Evolutionary conservation across 768 basidiomycete species (phyloP).

Genomic region (Pholiota microspora): DNA sequence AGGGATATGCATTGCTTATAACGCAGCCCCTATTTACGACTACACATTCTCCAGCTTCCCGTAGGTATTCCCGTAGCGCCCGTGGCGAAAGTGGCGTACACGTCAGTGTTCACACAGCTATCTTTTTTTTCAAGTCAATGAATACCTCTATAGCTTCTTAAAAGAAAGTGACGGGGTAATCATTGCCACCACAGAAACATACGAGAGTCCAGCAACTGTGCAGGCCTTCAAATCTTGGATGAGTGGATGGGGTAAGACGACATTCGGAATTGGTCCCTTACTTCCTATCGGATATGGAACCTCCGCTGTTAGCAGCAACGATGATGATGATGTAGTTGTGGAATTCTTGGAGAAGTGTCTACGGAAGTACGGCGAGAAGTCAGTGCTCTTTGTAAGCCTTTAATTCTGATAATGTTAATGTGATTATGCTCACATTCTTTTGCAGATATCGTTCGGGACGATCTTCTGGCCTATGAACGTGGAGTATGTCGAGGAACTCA

Average conservation of each 20-base stretch:
- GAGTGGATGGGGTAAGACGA: neutral
- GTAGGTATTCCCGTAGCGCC: neutral
- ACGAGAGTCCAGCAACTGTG: slow-evolving; percentile 5
- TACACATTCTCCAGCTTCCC: neutral
- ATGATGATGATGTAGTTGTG: slow-evolving; percentile 3
- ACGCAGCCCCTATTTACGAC: too few relatives aligned
- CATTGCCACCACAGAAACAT: slow-evolving; percentile 4
- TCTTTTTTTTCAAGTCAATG: neutral
- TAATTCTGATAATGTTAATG: too few relatives aligned
- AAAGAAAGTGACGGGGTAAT: slow-evolving; percentile 8
- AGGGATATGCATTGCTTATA: too few relatives aligned
- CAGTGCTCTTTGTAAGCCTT: slow-evolving; percentile 13
- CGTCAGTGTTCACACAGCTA: neutral
- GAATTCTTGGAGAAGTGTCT: slow-evolving; percentile 10
- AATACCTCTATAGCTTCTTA: neutral
- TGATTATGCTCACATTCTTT: too few relatives aligned
- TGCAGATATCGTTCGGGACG: slow-evolving; percentile 16
- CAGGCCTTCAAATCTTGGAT: slow-evolving; percentile 5
- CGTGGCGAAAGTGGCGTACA: neutral
- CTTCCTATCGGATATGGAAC: slow-evolving; percentile 3
- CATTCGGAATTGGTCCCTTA: slow-evolving; percentile 11
- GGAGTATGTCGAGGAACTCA: slow-evolving; percentile 14
- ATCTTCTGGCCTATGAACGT: slow-evolving; percentile 11
- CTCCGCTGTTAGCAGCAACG: neutral
- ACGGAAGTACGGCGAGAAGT: slow-evolving; percentile 6